Evolutionary conservation across 2,329 filamentous ascomycete species (phyloP), one percentile per base, ranked within the genome.

Genomic region (Colletotrichum falcatum): DNA sequence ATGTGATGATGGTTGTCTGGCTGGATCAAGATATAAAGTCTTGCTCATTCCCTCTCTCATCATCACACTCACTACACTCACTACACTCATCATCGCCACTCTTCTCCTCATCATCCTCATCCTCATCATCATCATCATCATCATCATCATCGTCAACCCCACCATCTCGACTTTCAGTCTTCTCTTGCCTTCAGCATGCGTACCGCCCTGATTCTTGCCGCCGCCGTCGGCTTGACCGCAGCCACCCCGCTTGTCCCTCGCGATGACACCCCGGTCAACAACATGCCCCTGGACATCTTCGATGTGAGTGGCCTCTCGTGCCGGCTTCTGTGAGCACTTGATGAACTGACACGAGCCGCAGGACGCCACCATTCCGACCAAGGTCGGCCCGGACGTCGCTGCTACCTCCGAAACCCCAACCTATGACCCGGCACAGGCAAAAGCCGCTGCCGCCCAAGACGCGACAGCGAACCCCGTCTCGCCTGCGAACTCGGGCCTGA

Each of bases 361-460:
- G 67, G 49, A 56, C 1, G 49, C 30, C 14, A 30, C 66, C 16
- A 35, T 56, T 28, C 39, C 44, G 16, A 48, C 55, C 39, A 70
- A 70, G 67, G 16, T 39, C 23, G 67, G 67, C 23, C 67, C 67
- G 5, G 63, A 55, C n/a, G 55, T 70, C 11, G 67, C 56, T 20
- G 63, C 28, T 4, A 56, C 1, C n/a, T 26, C 28, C 28, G 67
- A 70, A 18, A 37, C 26, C 28, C 56, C 67, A 16, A 70, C 67
- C 1, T 70, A 70, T 18, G 42, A 66, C 44, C 12, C n/a, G 14
- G 56, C 55, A 7, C 4, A 56, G 33, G 48, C 28, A 8, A n/a
- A 55, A 26, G 56, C 49, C 1, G 56, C 23, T 2, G 67, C 67
- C 3, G 51, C 56, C 3, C 20, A 61, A 26, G 67, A 61, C 28